Evolutionary conservation across 768 basidiomycete species (phyloP).

Genomic region (Suillus bovinus): DNA sequence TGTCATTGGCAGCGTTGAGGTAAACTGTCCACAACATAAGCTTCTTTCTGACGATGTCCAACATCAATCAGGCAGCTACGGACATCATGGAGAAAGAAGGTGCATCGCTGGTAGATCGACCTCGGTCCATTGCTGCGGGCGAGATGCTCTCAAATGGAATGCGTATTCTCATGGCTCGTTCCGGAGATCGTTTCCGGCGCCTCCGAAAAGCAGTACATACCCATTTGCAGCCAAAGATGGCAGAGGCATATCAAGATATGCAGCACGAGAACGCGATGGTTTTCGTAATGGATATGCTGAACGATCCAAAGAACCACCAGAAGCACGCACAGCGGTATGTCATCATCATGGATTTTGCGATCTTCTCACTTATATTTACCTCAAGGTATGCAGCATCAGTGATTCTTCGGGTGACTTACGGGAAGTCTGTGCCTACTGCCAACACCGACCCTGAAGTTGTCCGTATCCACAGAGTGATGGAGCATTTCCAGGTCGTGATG

Average conservation of each 20-base stretch:
- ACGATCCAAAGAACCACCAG: constrained; percentile 15
- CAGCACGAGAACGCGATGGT: background rate
- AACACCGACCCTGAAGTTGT: background rate
- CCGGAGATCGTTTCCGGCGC: background rate
- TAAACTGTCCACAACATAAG: constrained; percentile 7
- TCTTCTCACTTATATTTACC: background rate
- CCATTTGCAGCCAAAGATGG: background rate
- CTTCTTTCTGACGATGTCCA: constrained; percentile 19
- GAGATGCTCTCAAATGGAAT: background rate
- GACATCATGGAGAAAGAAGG: background rate
- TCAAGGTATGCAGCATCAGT: background rate
- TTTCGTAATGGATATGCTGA: constrained; percentile 20
- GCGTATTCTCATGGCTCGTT: constrained; percentile 1
- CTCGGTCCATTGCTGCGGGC: background rate
- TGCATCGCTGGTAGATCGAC: background rate
- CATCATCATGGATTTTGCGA: background rate
- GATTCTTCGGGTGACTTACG: constrained; percentile 1
- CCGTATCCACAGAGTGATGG: background rate
- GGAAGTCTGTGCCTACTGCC: background rate
- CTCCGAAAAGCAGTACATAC: background rate
- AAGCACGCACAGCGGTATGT: constrained; percentile 18
- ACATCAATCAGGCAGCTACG: background rate
- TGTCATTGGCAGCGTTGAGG: constrained; percentile 23
- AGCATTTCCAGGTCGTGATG: background rate
- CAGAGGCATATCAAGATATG: background rate